These are phyloP conservation scores for Colletotrichum theobromicola DNA, from an alignment of 2,329 filamentous ascomycete species.

Conservation along the genomic window DNA sequence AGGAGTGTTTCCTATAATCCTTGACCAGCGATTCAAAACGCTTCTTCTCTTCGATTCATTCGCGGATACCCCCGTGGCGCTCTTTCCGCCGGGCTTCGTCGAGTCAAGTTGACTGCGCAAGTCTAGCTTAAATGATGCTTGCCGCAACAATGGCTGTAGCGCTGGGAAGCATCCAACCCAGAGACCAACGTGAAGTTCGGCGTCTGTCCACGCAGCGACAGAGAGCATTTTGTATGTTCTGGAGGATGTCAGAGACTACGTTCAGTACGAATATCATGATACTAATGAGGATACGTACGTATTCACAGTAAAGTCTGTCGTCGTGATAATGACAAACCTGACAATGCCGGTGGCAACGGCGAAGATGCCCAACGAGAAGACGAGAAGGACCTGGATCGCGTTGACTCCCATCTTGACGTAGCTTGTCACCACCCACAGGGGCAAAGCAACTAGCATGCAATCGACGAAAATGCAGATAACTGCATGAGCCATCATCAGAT, in stretches of 20 bases:
- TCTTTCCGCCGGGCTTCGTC: not conserved
- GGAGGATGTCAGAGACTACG: not conserved
- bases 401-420: constrained; percentile 39
- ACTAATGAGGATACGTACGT: constrained; percentile 30
- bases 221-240: constrained; percentile 42
- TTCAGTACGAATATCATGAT: not conserved
- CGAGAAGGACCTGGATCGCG: constrained; percentile 36
- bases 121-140: not conserved
- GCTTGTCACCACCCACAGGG: constrained; percentile 39
- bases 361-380: constrained; percentile 43
- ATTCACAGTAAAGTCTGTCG: constrained; percentile 31
- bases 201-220: constrained; percentile 42
- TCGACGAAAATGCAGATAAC: constrained; percentile 38
- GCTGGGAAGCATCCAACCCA: constrained; percentile 47
- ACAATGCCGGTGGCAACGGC: constrained; percentile 41
- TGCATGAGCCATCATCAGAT: constrained; percentile 39
- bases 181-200: constrained; percentile 47
- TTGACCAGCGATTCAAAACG: not conserved
- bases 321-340: constrained; percentile 39
- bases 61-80: not conserved
- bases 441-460: constrained; percentile 35
- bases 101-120: not conserved
- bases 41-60: not conserved
- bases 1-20: not conserved
- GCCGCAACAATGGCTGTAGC: constrained; percentile 34